These are phyloP conservation scores for Aspergillus chevalieri DNA, from an alignment of 2,329 filamentous ascomycete species.

Conservation along the genomic window DNA sequence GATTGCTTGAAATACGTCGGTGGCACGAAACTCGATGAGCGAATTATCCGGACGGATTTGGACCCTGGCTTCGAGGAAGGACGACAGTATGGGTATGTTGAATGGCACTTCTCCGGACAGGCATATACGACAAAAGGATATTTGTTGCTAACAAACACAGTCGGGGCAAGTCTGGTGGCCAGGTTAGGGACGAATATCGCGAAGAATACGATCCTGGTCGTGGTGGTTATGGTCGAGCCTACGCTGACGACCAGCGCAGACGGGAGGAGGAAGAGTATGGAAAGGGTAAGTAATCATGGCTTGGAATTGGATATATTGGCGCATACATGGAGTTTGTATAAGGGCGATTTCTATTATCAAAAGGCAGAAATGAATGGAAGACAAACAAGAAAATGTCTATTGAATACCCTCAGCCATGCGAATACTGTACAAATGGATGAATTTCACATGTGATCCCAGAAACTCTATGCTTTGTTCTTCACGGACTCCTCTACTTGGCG, in stretches of 20 bases:
- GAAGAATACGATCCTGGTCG: slow-evolving; percentile 95
- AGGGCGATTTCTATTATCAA: slow-evolving; percentile 22
- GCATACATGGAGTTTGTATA: slow-evolving; percentile 29
- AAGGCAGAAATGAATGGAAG: slow-evolving; percentile 17
- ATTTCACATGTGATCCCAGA: neutral
- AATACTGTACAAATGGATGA: slow-evolving; percentile 1
- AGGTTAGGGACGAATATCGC: slow-evolving; percentile 95
- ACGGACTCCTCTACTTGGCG: slow-evolving; percentile 55
- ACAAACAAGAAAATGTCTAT: slow-evolving; percentile 5
- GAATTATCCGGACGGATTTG: slow-evolving; percentile 89
- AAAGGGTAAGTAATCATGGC: slow-evolving; percentile 43
- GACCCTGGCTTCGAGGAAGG: slow-evolving; percentile 96
- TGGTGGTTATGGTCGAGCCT: slow-evolving; percentile 77
- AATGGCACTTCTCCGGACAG: neutral
- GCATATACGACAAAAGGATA: neutral
- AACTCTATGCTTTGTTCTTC: slow-evolving; percentile 16
- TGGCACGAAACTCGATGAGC: slow-evolving; percentile 94
- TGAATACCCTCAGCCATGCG: slow-evolving; percentile 22
- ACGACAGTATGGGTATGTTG: slow-evolving; percentile 72
- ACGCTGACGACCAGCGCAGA: slow-evolving; percentile 56
- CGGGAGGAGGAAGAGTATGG: slow-evolving; percentile 57
- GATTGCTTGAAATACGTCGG: slow-evolving; percentile 99
- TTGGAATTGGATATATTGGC: slow-evolving; percentile 14
- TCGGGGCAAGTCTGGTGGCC: slow-evolving; percentile 88
- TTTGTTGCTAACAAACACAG: slow-evolving; percentile 28